phyloP scores from a whole-genome alignment of 257 asterid genomes.

The Rubia yunnanensis region DNA sequence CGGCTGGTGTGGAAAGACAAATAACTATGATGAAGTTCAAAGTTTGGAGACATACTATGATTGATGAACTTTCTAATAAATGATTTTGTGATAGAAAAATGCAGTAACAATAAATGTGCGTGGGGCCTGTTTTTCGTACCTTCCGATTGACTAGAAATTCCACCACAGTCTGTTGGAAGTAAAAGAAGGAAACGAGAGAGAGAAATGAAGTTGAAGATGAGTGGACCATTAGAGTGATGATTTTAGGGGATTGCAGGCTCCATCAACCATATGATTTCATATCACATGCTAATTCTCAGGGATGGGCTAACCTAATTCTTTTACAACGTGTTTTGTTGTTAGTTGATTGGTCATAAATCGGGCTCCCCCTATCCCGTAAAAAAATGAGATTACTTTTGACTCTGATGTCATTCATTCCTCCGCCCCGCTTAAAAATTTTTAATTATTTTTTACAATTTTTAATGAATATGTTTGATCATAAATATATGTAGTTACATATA shows the following conservation, averaged over 20 bases:
- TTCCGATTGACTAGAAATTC: background rate
- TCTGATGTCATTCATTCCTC: no score
- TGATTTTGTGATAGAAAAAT: background rate
- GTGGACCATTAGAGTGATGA: conserved; percentile 1
- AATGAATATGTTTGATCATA: no score
- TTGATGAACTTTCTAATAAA: background rate
- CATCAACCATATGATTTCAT: conserved; percentile 6
- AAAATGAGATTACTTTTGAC: no score
- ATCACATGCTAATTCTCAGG: conserved; percentile 12
- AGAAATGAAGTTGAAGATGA: background rate
- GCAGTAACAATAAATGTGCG: background rate
- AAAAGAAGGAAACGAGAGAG: background rate
- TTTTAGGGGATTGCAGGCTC: conserved; percentile 7
- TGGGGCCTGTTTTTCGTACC: background rate
- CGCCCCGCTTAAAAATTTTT: no score
- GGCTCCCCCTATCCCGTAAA: no score
- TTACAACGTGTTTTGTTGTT: background rate
- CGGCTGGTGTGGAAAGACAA: no score
- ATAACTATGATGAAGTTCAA: no score
- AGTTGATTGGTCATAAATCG: background rate
- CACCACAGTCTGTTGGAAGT: background rate
- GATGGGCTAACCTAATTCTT: background rate
- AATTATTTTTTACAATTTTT: no score
- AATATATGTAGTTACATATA: no score
- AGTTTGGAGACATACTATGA: no score